Base-by-base conservation (phyloP, 1,139 yeast species). In the Arxiozyma slooffiae region DNA sequence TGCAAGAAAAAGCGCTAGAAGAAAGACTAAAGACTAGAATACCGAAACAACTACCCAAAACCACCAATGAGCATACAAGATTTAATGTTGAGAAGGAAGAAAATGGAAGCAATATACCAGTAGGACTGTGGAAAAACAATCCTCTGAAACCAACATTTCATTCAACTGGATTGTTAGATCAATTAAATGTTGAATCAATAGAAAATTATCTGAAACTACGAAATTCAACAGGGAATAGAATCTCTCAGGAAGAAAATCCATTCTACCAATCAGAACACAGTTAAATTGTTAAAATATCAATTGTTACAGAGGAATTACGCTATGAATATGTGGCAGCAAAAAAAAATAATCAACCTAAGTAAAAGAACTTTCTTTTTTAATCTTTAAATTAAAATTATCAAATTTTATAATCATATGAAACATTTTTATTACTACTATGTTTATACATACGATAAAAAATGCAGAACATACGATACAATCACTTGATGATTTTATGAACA, bases 11-110 rank as follows among this genome's bases (percentile, higher is more conserved):
- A 24, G 38, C 44, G 17, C 20, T 41, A 26, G 44, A 41, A 26
- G 44, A 41, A 9, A 41, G 44, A 18, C 24, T 41, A 24, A 41
- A 41, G 26, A 22, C 38, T n/a, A 41, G 44, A 41, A 41, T 41
- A 41, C 44, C 44, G 44, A 41, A 26, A 14, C 14, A 26, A 3
- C 14, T 24, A 16, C 18, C n/a, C 20, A 17, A 21, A 24, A n/a
- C 37, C 1, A 26, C 20, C 9, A 17, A 7, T 18, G 37, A 41
- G 7, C 17, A 17, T 4, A 6, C 14, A 24, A 26, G 11, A 18
- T 26, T 36, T 7, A n/a, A 34, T 17, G 37, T 14, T 11, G 26
- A 7, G 1, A 16, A 41, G n/a, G n/a, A 30, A 41, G 36, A 16
- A 26, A 41, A 41, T 9, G 34, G 26, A 16, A 41, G 18, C 17